Evolutionary conservation across 352 stramenopile genomes (phyloP).

Genomic region (Peronospora belbahrii): DNA sequence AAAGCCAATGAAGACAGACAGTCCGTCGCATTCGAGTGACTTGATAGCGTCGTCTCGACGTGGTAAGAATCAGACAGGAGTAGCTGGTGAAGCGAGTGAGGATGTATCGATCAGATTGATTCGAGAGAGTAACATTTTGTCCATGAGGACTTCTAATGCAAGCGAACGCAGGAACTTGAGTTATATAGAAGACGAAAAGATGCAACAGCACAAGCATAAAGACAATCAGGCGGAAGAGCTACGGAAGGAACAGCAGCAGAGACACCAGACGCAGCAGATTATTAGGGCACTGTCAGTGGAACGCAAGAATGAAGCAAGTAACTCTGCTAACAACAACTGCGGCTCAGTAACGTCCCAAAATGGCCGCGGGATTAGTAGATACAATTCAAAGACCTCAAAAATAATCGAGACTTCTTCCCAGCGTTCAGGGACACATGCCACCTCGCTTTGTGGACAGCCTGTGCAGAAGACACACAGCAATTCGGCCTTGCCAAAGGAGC

Average conservation of each 20-base stretch:
- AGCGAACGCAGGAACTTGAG: constrained; percentile 9
- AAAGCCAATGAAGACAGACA: constrained; percentile 38
- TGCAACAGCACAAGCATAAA: constrained; percentile 14
- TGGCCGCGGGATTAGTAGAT: not conserved
- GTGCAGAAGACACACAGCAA: constrained; percentile 19
- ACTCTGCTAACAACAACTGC: constrained; percentile 2
- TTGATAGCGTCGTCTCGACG: constrained; percentile 2
- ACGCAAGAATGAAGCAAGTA: not conserved
- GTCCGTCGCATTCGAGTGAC: constrained; percentile 15
- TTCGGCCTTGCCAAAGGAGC: constrained; percentile 2
- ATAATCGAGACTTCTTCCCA: constrained; percentile 24
- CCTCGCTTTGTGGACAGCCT: constrained; percentile 19
- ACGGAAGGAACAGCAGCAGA: constrained; percentile 6
- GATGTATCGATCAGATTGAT: constrained; percentile 32
- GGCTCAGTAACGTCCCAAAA: not conserved
- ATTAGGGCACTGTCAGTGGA: not conserved
- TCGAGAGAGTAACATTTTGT: constrained; percentile 66
- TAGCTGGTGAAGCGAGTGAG: constrained; percentile 21
- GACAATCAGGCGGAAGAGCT: constrained; percentile 11
- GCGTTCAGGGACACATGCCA: constrained; percentile 11
- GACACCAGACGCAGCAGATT: constrained; percentile 3
- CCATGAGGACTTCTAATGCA: constrained; percentile 34
- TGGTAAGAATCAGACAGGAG: not conserved
- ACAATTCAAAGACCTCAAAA: constrained; percentile 18
- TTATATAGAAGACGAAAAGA: constrained; percentile 6